These are phyloP conservation scores for Cucurbita argyrosperma DNA, from an alignment of 306 rosid genomes.

Conservation along the genomic window DNA sequence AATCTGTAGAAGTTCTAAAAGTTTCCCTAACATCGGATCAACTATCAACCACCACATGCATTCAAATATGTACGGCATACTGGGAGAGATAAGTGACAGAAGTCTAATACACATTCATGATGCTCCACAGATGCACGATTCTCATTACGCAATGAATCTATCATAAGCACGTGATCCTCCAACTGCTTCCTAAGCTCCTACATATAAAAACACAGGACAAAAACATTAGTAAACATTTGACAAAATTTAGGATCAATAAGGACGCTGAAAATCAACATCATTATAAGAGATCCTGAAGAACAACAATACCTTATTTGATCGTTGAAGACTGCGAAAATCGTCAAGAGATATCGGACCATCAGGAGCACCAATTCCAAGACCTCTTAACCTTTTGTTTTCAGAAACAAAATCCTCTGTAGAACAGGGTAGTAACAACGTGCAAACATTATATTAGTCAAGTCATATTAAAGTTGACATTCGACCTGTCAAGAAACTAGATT, in stretches of 20 bases:
- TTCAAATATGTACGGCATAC: background rate
- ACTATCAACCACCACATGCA: background rate
- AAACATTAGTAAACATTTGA: background rate
- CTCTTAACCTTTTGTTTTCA: conserved; percentile 78
- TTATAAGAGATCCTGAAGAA: background rate
- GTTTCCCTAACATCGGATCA: background rate
- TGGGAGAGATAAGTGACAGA: background rate
- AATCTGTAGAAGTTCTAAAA: background rate
- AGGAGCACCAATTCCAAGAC: conserved; percentile 91
- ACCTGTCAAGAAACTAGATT: background rate
- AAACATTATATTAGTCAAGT: background rate
- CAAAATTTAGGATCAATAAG: background rate
- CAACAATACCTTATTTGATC: conserved; percentile 58
- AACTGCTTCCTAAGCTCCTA: conserved; percentile 95
- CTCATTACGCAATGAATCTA: conserved; percentile 45
- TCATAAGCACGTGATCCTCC: conserved; percentile 57
- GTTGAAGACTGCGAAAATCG: conserved; percentile 92
- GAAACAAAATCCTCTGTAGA: conserved; percentile 41
- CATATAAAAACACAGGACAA: conserved; percentile 1
- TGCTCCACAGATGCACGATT: conserved; percentile 40
- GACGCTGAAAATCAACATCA: background rate
- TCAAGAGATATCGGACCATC: conserved; percentile 96
- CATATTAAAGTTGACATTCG: background rate
- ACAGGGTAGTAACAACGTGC: background rate
- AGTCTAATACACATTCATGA: conserved; percentile 48